phyloP scores from a whole-genome alignment of 352 stramenopile genomes.

The Globisporangium middletonii region DNA sequence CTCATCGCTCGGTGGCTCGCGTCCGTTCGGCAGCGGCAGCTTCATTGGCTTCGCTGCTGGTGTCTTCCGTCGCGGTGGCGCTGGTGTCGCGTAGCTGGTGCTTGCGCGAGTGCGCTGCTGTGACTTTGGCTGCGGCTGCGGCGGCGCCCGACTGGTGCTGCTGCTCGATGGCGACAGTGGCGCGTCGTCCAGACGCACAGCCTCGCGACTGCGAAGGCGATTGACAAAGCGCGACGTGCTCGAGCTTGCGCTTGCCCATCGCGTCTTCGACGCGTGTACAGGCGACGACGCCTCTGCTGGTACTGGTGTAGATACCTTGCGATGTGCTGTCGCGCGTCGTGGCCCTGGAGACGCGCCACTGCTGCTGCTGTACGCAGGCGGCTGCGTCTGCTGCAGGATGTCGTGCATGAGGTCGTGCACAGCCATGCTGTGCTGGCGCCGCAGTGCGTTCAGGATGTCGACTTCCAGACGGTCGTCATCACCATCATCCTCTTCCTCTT shows the following conservation, averaged over 20 bases:
- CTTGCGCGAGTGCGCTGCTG: too few relatives aligned
- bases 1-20: constrained; percentile 21
- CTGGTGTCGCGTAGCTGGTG: too few relatives aligned
- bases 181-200: neutral
- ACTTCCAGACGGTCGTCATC: constrained; percentile 13
- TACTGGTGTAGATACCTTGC: neutral
- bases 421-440: constrained; percentile 46
- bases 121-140: neutral
- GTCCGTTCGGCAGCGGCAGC: constrained; percentile 6
- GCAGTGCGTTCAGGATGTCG: constrained; percentile 26
- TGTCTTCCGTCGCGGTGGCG: neutral
- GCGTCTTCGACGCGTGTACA: neutral
- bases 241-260: neutral
- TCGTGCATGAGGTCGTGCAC: constrained; percentile 50
- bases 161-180: neutral
- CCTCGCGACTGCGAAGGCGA: constrained; percentile 7
- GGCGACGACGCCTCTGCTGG: neutral
- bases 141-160: neutral
- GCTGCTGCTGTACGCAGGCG: constrained; percentile 5
- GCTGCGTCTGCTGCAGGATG: constrained; percentile 24
- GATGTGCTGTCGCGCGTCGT: neutral
- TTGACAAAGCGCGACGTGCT: constrained; percentile 14
- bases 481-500: constrained; percentile 5
- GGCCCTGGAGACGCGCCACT: neutral
- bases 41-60: neutral